Evolutionary conservation across 139 green algal genomes (phyloP), one percentile per base, ranked within the genome.

Genomic region (Medakamo hakoo): DNA sequence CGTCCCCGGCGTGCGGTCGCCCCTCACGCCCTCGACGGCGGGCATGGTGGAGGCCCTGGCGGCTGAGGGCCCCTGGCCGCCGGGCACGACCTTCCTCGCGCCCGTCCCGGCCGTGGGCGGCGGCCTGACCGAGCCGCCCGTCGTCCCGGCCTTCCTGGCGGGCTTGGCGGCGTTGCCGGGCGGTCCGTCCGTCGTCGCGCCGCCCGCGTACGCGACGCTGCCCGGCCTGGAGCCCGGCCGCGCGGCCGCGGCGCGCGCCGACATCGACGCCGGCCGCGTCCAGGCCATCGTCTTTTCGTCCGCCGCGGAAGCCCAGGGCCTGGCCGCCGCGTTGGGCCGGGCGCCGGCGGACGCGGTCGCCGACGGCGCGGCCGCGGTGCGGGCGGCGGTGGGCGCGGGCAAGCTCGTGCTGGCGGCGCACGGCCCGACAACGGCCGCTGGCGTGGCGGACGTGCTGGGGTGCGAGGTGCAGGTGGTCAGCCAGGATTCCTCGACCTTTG

Each of bases 341-440:
- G 18, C n/a, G n/a, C n/a, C n/a, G n/a, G n/a, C 9, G 9, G 40
- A 52, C 40, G 40, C 16, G 9, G 16, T 52, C 40, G 16, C 40
- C 40, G 40, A 9, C 40, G 40, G 9, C 40, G 40, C 40, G 40
- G 9, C 40, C 40, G 9, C n/a, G n/a, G n/a, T n/a, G n/a, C n/a
- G n/a, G n/a, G n/a, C n/a, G n/a, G n/a, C n/a, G n/a, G n/a, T n/a
- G n/a, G n/a, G n/a, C n/a, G n/a, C n/a, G n/a, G n/a, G 28, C 32
- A 58, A 58, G 29, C n/a, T 65, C 23, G 58, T 79, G 27, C 72
- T 87, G 59, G 73, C 80, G 22, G 80, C 80, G 25, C 80, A 87
- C 58, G 79, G 80, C 18, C 80, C 78, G 0, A 83, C 80, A 69
- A 87, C 80, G 1, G 78, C 78, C 22, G 70, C 69, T 16, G 80